phyloP scores from a whole-genome alignment of 306 rosid genomes.

The Cucurbita maxima region DNA sequence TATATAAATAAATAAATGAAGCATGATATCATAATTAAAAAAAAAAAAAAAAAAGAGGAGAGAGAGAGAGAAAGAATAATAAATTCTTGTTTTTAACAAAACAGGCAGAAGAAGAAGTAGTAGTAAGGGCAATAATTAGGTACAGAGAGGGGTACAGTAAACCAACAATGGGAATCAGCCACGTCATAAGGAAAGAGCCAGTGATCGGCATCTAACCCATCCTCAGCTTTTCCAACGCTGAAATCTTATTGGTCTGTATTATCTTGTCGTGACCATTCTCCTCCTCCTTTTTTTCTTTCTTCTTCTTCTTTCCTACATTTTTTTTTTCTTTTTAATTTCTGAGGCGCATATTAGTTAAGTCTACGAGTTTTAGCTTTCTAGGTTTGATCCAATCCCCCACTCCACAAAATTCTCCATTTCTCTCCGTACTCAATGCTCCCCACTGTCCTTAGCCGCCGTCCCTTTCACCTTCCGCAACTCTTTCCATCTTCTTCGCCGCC shows the following conservation, averaged over 20 bases:
- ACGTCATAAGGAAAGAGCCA: background rate
- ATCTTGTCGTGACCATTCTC: slow-evolving; percentile 1
- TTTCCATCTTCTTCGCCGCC: background rate
- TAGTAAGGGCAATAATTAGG: background rate
- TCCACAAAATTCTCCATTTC: slow-evolving; percentile 15
- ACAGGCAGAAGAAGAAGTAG: background rate
- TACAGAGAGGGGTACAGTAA: background rate
- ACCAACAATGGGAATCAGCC: background rate
- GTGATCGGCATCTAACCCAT: background rate
- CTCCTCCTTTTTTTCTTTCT: background rate
- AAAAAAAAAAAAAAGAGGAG: too few species aligned
- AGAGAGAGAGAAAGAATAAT: too few species aligned
- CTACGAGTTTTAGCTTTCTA: background rate
- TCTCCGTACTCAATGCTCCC: slow-evolving; percentile 18
- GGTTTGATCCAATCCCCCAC: slow-evolving; percentile 18
- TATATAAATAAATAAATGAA: too few species aligned
- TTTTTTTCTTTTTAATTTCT: background rate
- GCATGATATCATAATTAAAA: too few species aligned
- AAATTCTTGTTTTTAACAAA: too few species aligned
- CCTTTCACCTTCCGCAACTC: background rate
- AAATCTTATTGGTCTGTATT: background rate
- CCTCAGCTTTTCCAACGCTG: background rate
- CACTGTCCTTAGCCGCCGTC: slow-evolving; percentile 20
- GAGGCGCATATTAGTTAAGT: slow-evolving; percentile 9
- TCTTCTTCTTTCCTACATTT: background rate